phyloP scores from a whole-genome alignment of 257 asterid genomes.

The Penstemon newberryi region DNA sequence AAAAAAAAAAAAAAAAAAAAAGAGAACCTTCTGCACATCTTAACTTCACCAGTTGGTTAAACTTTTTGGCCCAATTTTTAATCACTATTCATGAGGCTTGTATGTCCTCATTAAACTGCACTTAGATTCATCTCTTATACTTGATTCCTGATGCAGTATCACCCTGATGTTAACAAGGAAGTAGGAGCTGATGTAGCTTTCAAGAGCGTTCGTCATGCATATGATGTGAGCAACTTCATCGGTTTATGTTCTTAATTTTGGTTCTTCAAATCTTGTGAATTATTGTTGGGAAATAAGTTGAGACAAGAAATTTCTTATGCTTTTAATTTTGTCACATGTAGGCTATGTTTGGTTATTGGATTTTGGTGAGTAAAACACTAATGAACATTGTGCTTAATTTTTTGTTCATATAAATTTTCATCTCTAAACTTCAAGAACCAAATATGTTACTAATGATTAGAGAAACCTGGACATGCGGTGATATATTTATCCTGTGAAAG shows the following conservation, averaged over 20 bases:
- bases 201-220: constrained; percentile 78
- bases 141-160: constrained; percentile 61
- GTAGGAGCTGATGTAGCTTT: constrained; percentile 65
- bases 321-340: neutral
- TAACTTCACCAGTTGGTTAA: neutral
- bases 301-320: neutral
- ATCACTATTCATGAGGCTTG: constrained; percentile 8
- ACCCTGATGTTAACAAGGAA: constrained; percentile 90
- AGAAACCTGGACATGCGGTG: neutral
- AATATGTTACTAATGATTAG: neutral
- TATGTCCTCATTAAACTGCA: neutral
- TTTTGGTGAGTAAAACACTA: neutral
- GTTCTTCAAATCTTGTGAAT: constrained; percentile 6
- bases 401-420: neutral
- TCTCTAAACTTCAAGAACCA: neutral
- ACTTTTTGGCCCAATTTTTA: neutral
- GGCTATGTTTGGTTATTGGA: too few relatives aligned
- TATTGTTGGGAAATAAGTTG: neutral
- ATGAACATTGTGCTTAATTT: neutral
- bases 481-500: neutral
- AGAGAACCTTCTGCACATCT: too few relatives aligned
- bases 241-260: neutral
- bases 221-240: constrained; percentile 57
- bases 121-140: constrained; percentile 22
- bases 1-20: too few relatives aligned